Evolutionary conservation across 495 filamentous ascomycete species (phyloP).

Genomic region (Articulospora tetracladia): DNA sequence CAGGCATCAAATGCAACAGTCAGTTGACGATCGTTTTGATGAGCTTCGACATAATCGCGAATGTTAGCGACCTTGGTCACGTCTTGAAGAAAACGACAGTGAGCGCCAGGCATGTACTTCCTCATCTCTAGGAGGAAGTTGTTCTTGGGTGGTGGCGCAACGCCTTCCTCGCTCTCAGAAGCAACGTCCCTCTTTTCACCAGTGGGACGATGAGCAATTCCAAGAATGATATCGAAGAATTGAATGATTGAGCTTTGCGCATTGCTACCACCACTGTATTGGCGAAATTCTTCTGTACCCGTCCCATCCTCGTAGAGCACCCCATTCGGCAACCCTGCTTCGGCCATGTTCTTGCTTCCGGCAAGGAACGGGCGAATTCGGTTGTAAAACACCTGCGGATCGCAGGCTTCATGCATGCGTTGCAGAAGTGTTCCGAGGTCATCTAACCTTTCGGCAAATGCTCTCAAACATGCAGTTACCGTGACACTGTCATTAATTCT

Average conservation of each 20-base stretch:
- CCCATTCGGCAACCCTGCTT: conserved; percentile 82
- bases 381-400: conserved; percentile 91
- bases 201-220: conserved; percentile 87
- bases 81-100: conserved; percentile 82
- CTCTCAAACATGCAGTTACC: conserved; percentile 69
- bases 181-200: conserved; percentile 57
- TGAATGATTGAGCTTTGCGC: conserved; percentile 94
- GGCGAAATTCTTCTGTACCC: conserved; percentile 61
- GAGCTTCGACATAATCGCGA: conserved; percentile 71
- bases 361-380: conserved; percentile 91
- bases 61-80: conserved; percentile 83
- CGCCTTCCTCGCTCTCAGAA: conserved; percentile 45
- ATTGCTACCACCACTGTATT: conserved; percentile 89
- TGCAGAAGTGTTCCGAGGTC: conserved; percentile 70
- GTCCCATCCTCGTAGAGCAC: conserved; percentile 80
- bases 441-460: conserved; percentile 82
- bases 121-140: conserved; percentile 98
- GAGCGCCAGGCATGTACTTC: conserved; percentile 90
- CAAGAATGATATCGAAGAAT: conserved; percentile 90
- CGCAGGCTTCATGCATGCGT: conserved; percentile 89
- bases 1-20: conserved; percentile 85
- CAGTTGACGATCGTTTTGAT: conserved; percentile 57
- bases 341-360: conserved; percentile 94
- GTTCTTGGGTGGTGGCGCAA: conserved; percentile 58
- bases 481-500: conserved; percentile 61